Conservation (phyloP, 805 yeast genomes). For the Kodamaea jinghongensis region DNA sequence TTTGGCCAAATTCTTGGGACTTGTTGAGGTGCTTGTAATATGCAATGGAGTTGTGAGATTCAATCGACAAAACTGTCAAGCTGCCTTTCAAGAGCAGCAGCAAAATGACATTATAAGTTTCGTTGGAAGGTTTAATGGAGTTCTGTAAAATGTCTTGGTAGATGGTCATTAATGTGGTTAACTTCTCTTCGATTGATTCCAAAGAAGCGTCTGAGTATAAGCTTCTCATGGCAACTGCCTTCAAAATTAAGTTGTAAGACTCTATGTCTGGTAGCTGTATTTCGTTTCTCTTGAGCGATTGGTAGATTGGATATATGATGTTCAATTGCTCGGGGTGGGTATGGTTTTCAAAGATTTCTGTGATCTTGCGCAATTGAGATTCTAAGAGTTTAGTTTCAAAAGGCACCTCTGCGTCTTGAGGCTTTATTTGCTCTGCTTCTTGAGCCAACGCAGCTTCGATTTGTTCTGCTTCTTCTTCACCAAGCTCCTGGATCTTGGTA, state of each 20-base stretch:
- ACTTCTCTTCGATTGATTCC: conserved; percentile 51
- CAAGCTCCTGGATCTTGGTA: conserved; percentile 6
- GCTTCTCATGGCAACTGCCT: conserved; percentile 51
- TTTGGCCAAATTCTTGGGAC: conserved; percentile 41
- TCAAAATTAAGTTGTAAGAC: conserved; percentile 52
- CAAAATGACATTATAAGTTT: conserved; percentile 52
- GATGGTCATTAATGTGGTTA: conserved; percentile 61
- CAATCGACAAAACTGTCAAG: conserved; percentile 17
- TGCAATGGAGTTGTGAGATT: conserved; percentile 6
- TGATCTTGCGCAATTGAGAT: conserved; percentile 21
- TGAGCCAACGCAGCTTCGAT: background rate
- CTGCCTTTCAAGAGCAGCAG: conserved; percentile 50
- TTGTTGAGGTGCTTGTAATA: conserved; percentile 21
- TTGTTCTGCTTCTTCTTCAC: background rate
- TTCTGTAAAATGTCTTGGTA: conserved; percentile 59
- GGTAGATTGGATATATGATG: conserved; percentile 39
- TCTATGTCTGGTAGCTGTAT: conserved; percentile 46
- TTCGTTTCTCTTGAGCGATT: conserved; percentile 38
- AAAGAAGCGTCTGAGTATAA: conserved; percentile 31
- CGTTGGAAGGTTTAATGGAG: conserved; percentile 52
- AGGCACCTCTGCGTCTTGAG: conserved; percentile 6
- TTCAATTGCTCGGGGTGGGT: conserved; percentile 24
- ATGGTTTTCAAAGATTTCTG: conserved; percentile 15
- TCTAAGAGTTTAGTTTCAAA: conserved; percentile 20
- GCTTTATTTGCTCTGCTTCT: conserved; percentile 9